Percentiles rank a stretch among this genome's conserved stretches.
These are phyloP conservation scores for Euphorbia peplus DNA, from an alignment of 345 rosid species.

Conservation along the genomic window DNA sequence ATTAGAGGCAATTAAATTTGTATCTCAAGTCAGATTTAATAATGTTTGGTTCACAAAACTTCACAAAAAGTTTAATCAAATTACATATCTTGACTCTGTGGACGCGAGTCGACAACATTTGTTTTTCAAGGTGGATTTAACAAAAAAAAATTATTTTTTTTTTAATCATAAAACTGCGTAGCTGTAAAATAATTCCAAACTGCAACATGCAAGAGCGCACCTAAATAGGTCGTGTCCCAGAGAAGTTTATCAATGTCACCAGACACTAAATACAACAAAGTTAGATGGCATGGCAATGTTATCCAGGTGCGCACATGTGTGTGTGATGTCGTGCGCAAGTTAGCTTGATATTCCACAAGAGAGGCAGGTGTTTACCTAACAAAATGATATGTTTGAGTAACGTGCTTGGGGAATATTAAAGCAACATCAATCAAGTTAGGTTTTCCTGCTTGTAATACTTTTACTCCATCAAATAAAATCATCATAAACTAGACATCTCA, in stretches of 20 bases:
- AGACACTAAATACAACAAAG: background rate
- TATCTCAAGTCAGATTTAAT: background rate
- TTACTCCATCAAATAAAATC: background rate
- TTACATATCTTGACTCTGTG: too few species aligned
- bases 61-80: background rate
- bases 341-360: background rate
- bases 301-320: background rate
- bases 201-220: background rate
- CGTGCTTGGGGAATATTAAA: background rate
- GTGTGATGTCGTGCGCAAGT: background rate
- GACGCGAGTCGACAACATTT: background rate
- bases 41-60: background rate
- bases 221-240: background rate
- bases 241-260: background rate
- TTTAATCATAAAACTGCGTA: background rate
- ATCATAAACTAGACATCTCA: background rate
- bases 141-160: background rate
- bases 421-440: background rate
- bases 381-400: background rate
- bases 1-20: background rate
- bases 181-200: background rate
- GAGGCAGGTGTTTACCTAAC: background rate
- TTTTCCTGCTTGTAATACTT: background rate
- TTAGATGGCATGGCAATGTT: background rate
- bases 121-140: background rate